These are phyloP conservation scores for Metschnikowia similis DNA, from an alignment of 805 yeast species.

Conservation along the genomic window DNA sequence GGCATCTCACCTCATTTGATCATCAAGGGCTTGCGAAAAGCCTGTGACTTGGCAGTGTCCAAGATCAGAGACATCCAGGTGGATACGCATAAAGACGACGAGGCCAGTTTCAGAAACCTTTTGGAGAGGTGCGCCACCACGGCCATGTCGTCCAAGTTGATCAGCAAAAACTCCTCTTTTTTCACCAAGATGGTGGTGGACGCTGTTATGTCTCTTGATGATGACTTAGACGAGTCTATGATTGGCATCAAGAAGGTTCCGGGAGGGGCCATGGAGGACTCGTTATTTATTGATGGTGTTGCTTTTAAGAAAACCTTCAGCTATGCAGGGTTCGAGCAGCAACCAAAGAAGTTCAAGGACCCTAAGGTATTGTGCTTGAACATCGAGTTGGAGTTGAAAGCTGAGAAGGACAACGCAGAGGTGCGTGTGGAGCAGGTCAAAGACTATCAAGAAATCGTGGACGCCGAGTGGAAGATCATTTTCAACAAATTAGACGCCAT, in stretches of 20 bases:
- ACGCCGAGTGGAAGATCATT: constrained; percentile 98
- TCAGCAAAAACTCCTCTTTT: constrained; percentile 79
- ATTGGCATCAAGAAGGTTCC: constrained; percentile 94
- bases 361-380: constrained; percentile 84
- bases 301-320: constrained; percentile 97
- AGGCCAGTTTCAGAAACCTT: constrained; percentile 59
- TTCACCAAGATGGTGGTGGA: constrained; percentile 97
- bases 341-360: constrained; percentile 76
- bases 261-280: constrained; percentile 96
- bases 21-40: constrained; percentile 80
- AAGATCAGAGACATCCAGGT: constrained; percentile 73
- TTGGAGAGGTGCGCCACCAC: constrained; percentile 92
- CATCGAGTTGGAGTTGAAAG: constrained; percentile 93
- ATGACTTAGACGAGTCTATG: constrained; percentile 79
- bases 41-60: constrained; percentile 70
- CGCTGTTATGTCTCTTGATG: constrained; percentile 83
- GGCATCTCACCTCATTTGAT: constrained; percentile 91
- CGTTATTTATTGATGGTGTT: constrained; percentile 85
- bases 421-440: constrained; percentile 90
- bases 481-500: constrained; percentile 80
- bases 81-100: constrained; percentile 52
- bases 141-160: constrained; percentile 94
- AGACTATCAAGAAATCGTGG: constrained; percentile 94
- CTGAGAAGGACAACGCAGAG: constrained; percentile 98
- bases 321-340: constrained; percentile 98